A percentile compares a stretch with the other conserved stretches of the same genome.
phyloP scores from a whole-genome alignment of 306 rosid genomes.

The Castanopsis chinensis region DNA sequence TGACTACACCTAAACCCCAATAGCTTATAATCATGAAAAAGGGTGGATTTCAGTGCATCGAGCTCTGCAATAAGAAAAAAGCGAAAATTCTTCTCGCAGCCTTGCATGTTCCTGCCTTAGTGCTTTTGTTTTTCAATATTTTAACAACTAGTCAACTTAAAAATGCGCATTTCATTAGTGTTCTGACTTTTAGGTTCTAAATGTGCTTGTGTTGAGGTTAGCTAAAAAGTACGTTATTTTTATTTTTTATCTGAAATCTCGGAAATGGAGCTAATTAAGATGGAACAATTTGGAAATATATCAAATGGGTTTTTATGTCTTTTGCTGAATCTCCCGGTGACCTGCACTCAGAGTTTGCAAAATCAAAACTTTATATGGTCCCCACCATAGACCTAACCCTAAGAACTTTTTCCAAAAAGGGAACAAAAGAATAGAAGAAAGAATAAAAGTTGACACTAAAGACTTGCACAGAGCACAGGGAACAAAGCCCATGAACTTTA shows the following conservation, averaged over 20 bases:
- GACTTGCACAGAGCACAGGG: constrained; percentile 39
- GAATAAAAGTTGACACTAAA: constrained; percentile 48
- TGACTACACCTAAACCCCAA: constrained; percentile 8
- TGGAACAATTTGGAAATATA: background rate
- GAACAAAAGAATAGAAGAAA: constrained; percentile 17
- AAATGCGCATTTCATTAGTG: constrained; percentile 2
- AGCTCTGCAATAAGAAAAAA: constrained; percentile 46
- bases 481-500: constrained; percentile 61
- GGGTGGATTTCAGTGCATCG: constrained; percentile 54
- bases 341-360: constrained; percentile 12
- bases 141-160: constrained; percentile 19
- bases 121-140: background rate
- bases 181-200: background rate
- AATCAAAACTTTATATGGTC: constrained; percentile 16
- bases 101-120: background rate
- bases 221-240: background rate
- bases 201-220: background rate
- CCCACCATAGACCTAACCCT: constrained; percentile 38
- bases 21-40: constrained; percentile 53
- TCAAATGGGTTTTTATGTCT: background rate
- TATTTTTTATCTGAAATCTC: too few relatives aligned
- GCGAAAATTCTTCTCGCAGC: constrained; percentile 8
- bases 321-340: constrained; percentile 8
- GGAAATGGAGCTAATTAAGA: background rate
- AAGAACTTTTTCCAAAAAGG: constrained; percentile 35